phyloP scores from a whole-genome alignment of 306 rosid species.

The Argentina anserina region DNA sequence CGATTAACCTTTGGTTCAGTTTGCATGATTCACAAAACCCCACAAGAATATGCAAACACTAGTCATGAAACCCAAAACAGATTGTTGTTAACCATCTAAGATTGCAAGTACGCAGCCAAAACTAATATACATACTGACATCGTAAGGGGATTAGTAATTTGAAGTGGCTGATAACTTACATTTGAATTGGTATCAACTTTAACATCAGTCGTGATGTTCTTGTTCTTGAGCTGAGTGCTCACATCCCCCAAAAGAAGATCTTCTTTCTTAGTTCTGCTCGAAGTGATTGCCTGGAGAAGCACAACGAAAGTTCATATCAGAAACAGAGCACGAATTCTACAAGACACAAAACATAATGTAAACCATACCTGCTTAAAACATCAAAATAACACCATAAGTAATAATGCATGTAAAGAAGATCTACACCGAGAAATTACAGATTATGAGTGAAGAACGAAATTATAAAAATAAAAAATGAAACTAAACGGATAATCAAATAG shows the following conservation, averaged over 20 bases:
- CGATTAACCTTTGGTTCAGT: neutral
- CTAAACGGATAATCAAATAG: neutral
- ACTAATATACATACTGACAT: neutral
- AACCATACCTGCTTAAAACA: neutral
- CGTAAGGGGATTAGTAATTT: neutral
- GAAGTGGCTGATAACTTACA: slow-evolving; percentile 39
- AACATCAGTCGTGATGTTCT: slow-evolving; percentile 83
- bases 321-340: neutral
- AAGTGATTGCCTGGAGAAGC: slow-evolving; percentile 60
- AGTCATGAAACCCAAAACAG: neutral
- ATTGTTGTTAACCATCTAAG: neutral
- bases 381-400: neutral
- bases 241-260: slow-evolving; percentile 71
- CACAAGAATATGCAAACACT: neutral
- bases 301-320: slow-evolving; percentile 17
- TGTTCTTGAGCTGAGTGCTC: slow-evolving; percentile 79
- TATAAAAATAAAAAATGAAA: neutral
- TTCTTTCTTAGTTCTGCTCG: slow-evolving; percentile 75
- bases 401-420: slow-evolving; percentile 57
- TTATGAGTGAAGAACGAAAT: neutral
- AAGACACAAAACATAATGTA: too few relatives aligned
- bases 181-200: slow-evolving; percentile 89
- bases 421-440: slow-evolving; percentile 19
- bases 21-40: neutral
- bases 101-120: too few relatives aligned